Base-by-base conservation (phyloP, 192 early-diverging fungal genomes). In the Thoreauomyces humboldtii region DNA sequence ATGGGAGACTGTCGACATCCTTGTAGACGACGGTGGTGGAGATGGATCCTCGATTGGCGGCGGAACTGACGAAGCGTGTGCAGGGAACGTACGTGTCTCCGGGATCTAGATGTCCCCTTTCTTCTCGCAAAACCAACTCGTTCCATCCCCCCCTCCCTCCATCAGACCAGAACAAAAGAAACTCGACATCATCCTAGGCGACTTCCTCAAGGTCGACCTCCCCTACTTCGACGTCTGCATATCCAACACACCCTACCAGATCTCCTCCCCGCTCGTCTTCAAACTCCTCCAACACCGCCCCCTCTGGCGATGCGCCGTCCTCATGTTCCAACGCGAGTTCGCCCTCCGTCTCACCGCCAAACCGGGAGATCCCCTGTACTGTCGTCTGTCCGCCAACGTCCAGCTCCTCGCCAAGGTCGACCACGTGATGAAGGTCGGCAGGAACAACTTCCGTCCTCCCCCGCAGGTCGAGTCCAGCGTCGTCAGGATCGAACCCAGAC, bases 321-420 rank as follows among this genome's bases (percentile, higher is more conserved):
- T 99, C 67, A 99, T 98, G 95, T 99, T 99, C 74, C 97, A 99
- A 72, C 89, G 92, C 67, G 97, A 99, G 81, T 99, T 99, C 71
- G 95, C 97, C 11, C 73, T 99, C 58, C 89, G 93, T 24, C 74
- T 99, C 17, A 83, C 95, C 24, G 97, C 97, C 1, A 93, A 92
- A 61, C 95, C 97, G 5, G 94, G 94, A 15, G 93, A 96, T 67
- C 79, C 77, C 38, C 75, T 95, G 4, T 99, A 97, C 69, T 93
- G 95, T 61, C 86, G 96, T 24, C 69, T 99, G 24, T 87, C 88
- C 27, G 94, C 94, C 33, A 96, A 98, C 65, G 92, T 92, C 17
- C 96, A 99, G 71, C 77, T 99, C 29, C 89, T 91, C 38, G 84
- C 94, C 36, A 94, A 95, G 71, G 93, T 99, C 2, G 85, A 91